These are phyloP conservation scores for Candida chauliodis DNA, from an alignment of 805 yeast species.

Conservation along the genomic window DNA sequence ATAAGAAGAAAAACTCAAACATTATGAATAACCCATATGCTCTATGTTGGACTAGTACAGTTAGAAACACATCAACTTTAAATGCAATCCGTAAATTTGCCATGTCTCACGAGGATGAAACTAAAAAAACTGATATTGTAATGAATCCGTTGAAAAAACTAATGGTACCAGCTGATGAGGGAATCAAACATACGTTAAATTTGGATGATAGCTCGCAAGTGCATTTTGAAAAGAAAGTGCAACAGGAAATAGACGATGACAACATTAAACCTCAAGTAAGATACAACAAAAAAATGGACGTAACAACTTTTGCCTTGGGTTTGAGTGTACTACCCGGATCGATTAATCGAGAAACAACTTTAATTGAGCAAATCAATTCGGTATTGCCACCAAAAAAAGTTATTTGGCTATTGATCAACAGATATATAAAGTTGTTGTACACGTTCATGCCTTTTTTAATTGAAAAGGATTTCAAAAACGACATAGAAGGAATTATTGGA, in stretches of 20 bases:
- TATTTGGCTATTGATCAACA: constrained; percentile 50
- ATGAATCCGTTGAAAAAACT: constrained; percentile 8
- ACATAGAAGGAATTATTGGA: constrained; percentile 43
- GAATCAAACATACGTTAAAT: constrained; percentile 19
- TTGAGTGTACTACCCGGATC: constrained; percentile 12
- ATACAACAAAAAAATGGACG: constrained; percentile 10
- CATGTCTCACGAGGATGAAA: background rate
- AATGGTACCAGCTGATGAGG: constrained; percentile 13
- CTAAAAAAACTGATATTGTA: background rate
- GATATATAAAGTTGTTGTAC: constrained; percentile 56
- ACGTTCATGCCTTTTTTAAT: constrained; percentile 62
- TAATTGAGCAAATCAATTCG: constrained; percentile 27
- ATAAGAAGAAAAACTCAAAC: background rate
- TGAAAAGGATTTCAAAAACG: constrained; percentile 45
- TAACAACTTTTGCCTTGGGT: constrained; percentile 15
- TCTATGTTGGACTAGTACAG: constrained; percentile 32
- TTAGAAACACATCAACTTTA: constrained; percentile 30
- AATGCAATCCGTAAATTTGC: constrained; percentile 29
- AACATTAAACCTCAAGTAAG: constrained; percentile 11
- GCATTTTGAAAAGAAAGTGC: constrained; percentile 25
- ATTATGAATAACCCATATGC: constrained; percentile 34
- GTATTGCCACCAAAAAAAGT: constrained; percentile 49
- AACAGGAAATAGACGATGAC: constrained; percentile 33
- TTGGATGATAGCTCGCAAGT: constrained; percentile 14
- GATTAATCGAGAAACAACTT: constrained; percentile 24